Evolutionary conservation across 202 grass and related monocot genomes (phyloP).

Genomic region (Saccharum hybrid): DNA sequence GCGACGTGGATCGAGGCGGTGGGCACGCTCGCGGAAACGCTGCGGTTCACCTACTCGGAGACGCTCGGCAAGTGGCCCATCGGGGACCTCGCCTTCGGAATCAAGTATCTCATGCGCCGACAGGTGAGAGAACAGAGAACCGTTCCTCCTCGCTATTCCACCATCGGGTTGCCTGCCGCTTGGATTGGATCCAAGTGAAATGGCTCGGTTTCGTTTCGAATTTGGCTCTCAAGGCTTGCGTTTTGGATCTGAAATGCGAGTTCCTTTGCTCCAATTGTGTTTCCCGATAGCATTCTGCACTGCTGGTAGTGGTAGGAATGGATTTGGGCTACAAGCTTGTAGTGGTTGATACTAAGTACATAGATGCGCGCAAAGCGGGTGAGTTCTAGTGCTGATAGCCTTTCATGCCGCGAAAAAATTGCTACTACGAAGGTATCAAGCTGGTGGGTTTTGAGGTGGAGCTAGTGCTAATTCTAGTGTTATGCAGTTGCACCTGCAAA

Average conservation of each 20-base stretch:
- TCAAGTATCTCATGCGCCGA: constrained; percentile 92
- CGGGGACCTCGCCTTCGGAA: constrained; percentile 91
- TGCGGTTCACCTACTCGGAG: constrained; percentile 93
- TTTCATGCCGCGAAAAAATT: neutral
- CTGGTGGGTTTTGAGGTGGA: neutral
- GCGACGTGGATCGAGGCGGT: constrained; percentile 94
- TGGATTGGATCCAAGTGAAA: constrained; percentile 43
- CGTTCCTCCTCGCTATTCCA: neutral
- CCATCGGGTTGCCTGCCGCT: neutral
- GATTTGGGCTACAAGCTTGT: neutral
- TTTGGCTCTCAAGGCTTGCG: neutral
- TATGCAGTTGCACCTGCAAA: neutral
- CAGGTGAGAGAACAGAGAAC: constrained; percentile 49
- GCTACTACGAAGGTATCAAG: neutral
- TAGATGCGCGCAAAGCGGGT: neutral
- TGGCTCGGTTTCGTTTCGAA: constrained; percentile 22
- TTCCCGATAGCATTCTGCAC: constrained; percentile 10
- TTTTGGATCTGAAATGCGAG: constrained; percentile 50
- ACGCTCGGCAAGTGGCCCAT: constrained; percentile 98
- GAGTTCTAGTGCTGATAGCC: constrained; percentile 20
- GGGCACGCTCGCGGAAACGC: constrained; percentile 81
- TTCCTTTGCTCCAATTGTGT: neutral
- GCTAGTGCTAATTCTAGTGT: too few relatives aligned
- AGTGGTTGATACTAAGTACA: constrained; percentile 12
- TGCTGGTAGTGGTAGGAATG: neutral